Percentiles rank a stretch among this genome's conserved stretches.
Conservation (phyloP, 352 stramenopile species). For the Globisporangium nodosum region DNA sequence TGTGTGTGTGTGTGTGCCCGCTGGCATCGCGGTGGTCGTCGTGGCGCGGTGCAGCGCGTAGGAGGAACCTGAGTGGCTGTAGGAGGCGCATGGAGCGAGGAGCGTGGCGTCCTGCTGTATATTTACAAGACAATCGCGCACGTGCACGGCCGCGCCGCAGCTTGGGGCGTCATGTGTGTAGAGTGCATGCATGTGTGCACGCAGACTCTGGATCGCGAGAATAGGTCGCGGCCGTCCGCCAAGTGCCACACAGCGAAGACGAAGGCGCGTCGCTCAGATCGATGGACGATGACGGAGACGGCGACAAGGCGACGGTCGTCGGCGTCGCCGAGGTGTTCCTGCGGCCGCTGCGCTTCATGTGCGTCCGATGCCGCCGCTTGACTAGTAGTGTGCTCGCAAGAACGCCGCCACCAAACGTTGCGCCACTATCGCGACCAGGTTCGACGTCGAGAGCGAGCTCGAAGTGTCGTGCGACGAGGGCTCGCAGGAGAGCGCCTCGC, state of each 20-base stretch:
- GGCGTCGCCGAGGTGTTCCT: conserved; percentile 39
- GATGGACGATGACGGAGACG: conserved; percentile 6
- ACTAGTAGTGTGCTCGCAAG: too few relatives aligned
- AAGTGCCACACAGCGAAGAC: neutral
- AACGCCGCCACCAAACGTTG: neutral
- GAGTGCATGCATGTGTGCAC: neutral
- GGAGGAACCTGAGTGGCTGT: conserved; percentile 6
- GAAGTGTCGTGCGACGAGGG: conserved; percentile 8
- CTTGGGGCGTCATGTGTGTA: too few relatives aligned
- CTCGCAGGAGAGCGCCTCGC: neutral
- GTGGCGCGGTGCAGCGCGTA: neutral
- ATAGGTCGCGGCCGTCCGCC: too few relatives aligned
- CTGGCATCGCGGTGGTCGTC: neutral
- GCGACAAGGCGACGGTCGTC: conserved; percentile 17
- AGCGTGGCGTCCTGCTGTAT: conserved; percentile 19
- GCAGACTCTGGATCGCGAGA: neutral
- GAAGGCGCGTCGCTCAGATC: neutral
- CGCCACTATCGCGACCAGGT: conserved; percentile 9
- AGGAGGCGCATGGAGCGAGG: neutral
- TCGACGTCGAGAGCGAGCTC: conserved; percentile 48
- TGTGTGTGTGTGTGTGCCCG: too few relatives aligned
- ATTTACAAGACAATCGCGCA: conserved; percentile 7
- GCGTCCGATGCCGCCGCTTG: neutral
- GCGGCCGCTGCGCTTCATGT: conserved; percentile 51
- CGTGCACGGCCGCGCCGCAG: too few relatives aligned